Evolutionary conservation across 2,329 filamentous ascomycete species (phyloP), one percentile per base, ranked within the genome.

Genomic region (Metarhizium humberi): DNA sequence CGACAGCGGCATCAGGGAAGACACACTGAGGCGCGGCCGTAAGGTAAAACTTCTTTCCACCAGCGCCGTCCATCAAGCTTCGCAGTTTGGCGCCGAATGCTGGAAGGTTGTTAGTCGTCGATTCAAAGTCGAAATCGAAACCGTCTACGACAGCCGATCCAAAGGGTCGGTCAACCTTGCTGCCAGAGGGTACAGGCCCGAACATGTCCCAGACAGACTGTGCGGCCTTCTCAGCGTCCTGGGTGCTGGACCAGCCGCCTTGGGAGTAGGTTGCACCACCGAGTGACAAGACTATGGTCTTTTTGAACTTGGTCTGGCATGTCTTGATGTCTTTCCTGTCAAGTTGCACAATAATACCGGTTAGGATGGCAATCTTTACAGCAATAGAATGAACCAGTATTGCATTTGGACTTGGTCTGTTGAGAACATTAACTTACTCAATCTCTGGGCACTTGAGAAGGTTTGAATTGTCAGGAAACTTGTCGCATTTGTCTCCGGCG

Each of bases 71-170:
- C 75, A 85, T 84, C 38, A 76, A 68, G 16, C 66, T 62, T 34
- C 84, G 80, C 10, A 89, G 76, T 54, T 77, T 72, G 42, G 75
- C 72, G 1, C 78, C 84, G 61, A 90, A 87, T 1, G 79, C 70
- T 0, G 73, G 75, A 71, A 86, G 82, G 70, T 88, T 84, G 50
- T 69, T 68, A 14, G 79, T 78, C 3, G 69, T 68, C 4, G 79
- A 74, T 70, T 90, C 87, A 58, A 90, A 84, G 67, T 91, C 87
- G 59, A 90, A 82, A 69, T 91, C 87, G 67, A 91, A 90, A 4
- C 88, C 88, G 66, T 91, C 86, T 46, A 91, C 71, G 4, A 81
- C 74, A 10, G 83, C 80, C 13, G 71, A 69, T 20, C 56, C 56
- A 29, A 57, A 57, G 3, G 87, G 87, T 8, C 88, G 81, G 55